Evolutionary conservation across 768 basidiomycete genomes (phyloP), one percentile per base, ranked within the genome.

Genomic region (Rhodotorula paludigena): DNA sequence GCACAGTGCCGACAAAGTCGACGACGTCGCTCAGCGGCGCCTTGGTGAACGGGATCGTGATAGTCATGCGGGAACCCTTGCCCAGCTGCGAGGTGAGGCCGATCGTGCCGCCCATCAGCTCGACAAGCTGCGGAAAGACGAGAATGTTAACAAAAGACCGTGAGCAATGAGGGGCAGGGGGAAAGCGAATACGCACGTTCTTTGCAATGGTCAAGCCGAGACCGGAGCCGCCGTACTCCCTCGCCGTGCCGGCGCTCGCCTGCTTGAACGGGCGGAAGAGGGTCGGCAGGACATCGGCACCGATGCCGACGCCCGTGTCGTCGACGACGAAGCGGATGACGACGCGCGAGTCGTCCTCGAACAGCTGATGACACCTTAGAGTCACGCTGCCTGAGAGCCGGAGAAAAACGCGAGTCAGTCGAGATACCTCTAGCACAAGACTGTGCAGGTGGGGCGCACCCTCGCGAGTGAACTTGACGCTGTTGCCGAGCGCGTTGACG

Each of bases 221-320:
- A 75, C 93, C 93, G 3, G 92, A 94, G 45, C 93, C 93, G 71
- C 93, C 93, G 72, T 93, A 96, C 82, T 94, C 25, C 21, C 63
- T 80, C 10, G 92, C 96, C 4, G 93, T 97, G 7, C 90, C 92
- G 33, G 92, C 93, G 81, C 96, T 92, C 1, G 93, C 94, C 77
- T 97, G 94, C 74, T 68, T 63, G 64, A 71, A 75, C 8, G 74
- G 66, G 30, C 62, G 42, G 57, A 75, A 75, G 9, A 75, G 70
- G 5, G 58, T 63, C 8, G 74, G 68, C 7, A 75, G 33, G 1
- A 68, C 65, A 14, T 59, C 51, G 6, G 42, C 30, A 4, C 42
- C 57, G 52, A 75, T 73, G 28, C 74, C 74, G 42, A 67, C 44
- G 48, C 74, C 74, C 16, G 70, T 66, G 45, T 75, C 74, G 35